Conservation (phyloP, 2,329 filamentous ascomycete genomes). For the Pezicula rhizophila region DNA sequence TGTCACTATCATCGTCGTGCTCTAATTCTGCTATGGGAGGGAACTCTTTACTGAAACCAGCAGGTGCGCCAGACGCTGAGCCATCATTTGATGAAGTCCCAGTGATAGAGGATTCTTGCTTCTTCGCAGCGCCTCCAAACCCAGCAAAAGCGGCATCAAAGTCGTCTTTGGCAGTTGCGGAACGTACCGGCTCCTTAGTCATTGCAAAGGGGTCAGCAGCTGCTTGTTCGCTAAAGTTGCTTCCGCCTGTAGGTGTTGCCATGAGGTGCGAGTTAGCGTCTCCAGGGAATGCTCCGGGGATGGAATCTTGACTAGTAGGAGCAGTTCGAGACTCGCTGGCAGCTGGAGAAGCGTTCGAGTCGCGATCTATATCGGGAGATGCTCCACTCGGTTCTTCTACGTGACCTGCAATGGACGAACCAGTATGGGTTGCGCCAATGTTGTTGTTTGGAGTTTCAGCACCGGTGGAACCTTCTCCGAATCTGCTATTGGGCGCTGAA, state of each 20-base stretch:
- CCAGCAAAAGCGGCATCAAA: slow-evolving; percentile 82
- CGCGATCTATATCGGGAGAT: slow-evolving; percentile 25
- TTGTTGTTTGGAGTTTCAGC: slow-evolving; percentile 32
- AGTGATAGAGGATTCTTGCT: slow-evolving; percentile 43
- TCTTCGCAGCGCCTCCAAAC: slow-evolving; percentile 48
- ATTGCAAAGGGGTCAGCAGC: slow-evolving; percentile 47
- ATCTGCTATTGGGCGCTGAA: slow-evolving; percentile 63
- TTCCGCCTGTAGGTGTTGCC: slow-evolving; percentile 40
- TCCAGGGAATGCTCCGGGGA: slow-evolving; percentile 49
- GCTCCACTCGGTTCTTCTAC: slow-evolving; percentile 18
- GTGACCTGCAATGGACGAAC: slow-evolving; percentile 22
- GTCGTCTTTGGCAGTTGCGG: slow-evolving; percentile 59
- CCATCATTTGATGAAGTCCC: slow-evolving; percentile 30
- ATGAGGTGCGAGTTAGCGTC: slow-evolving; percentile 38
- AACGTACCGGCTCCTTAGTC: slow-evolving; percentile 43
- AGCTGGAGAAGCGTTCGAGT: slow-evolving; percentile 23
- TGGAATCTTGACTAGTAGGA: slow-evolving; percentile 28
- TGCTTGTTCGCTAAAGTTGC: slow-evolving; percentile 39
- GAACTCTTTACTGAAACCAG: slow-evolving; percentile 69
- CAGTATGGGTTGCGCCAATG: slow-evolving; percentile 24
- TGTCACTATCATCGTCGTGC: slow-evolving; percentile 78
- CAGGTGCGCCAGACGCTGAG: slow-evolving; percentile 39
- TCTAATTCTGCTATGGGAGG: slow-evolving; percentile 88
- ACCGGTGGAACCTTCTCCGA: slow-evolving; percentile 41
- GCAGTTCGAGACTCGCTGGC: slow-evolving; percentile 17